Evolutionary conservation across 2,329 filamentous ascomycete genomes (phyloP).

Genomic region (Diaporthe longicolla): DNA sequence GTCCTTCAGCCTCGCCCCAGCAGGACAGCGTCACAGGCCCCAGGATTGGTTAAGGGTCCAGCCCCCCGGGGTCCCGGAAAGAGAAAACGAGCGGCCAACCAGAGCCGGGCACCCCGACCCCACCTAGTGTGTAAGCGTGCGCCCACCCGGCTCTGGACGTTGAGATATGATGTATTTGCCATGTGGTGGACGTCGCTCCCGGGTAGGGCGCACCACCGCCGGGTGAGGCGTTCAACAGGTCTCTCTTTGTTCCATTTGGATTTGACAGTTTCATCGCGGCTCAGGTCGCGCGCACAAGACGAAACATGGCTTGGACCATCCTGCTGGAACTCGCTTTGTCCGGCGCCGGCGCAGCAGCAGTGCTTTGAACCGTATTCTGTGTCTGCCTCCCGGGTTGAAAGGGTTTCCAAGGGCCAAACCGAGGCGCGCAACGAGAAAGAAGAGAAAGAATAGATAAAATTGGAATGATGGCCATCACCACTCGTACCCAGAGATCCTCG

Average conservation of each 20-base stretch:
- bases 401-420: conserved; percentile 7
- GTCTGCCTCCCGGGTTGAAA: conserved; percentile 26
- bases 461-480: conserved; percentile 25
- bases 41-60: not conserved
- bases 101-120: conserved; percentile 23
- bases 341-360: not conserved
- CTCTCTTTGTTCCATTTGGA: conserved; percentile 28
- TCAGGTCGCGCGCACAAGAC: conserved; percentile 24
- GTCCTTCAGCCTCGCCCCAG: conserved; percentile 39
- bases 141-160: conserved; percentile 14
- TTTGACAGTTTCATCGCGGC: conserved; percentile 30
- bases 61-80: not conserved
- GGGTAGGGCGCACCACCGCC: not conserved
- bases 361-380: conserved; percentile 26
- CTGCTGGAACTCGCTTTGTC: conserved; percentile 35
- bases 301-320: conserved; percentile 34
- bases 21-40: conserved; percentile 20
- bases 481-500: not conserved
- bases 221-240: conserved; percentile 27
- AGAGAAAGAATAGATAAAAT: conserved; percentile 32
- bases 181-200: conserved; percentile 8
- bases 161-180: conserved; percentile 37
- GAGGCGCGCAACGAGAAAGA: conserved; percentile 13
- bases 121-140: not conserved
- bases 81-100: conserved; percentile 1